A percentile compares a stretch with the other conserved stretches of the same genome.
Conservation (phyloP, 768 basidiomycete genomes). For the Naganishia kalamii region DNA sequence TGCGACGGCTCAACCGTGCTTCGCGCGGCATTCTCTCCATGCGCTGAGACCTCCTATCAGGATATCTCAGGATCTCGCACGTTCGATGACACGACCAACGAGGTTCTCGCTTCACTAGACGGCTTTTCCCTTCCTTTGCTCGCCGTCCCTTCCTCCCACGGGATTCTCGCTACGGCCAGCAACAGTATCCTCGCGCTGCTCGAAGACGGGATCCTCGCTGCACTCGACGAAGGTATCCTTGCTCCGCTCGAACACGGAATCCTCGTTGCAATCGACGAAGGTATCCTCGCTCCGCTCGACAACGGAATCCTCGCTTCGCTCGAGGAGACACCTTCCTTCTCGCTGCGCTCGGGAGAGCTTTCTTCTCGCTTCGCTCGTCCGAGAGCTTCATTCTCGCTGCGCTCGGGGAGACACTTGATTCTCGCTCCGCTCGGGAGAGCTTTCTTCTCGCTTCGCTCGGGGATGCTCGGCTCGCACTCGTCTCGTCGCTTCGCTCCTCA, state of each 20-base stretch:
- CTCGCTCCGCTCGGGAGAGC: not conserved
- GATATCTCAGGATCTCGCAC: too few species aligned
- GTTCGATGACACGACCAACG: too few species aligned
- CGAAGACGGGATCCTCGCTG: not conserved
- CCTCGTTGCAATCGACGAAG: not conserved
- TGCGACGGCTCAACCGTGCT: too few species aligned
- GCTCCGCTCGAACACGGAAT: not conserved
- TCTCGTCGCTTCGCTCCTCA: constrained; percentile 24
- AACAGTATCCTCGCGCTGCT: too few species aligned
- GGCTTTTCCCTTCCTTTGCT: too few species aligned
- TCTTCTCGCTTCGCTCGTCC: not conserved
- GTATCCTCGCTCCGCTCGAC: not conserved
- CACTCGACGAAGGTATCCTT: not conserved
- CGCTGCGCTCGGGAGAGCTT: not conserved
- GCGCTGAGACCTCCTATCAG: too few species aligned
- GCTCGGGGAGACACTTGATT: not conserved
- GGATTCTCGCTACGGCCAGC: too few species aligned
- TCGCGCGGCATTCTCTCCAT: too few species aligned
- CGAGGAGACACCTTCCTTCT: not conserved
- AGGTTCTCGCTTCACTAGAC: too few species aligned
- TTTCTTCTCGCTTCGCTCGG: not conserved
- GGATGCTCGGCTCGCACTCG: not conserved
- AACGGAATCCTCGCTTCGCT: not conserved
- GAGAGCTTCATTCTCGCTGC: not conserved
- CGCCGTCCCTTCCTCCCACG: too few species aligned